Percentiles rank a stretch among this genome's conserved stretches.
phyloP scores from a whole-genome alignment of 1,139 yeast genomes.

The Diutina sp. region DNA sequence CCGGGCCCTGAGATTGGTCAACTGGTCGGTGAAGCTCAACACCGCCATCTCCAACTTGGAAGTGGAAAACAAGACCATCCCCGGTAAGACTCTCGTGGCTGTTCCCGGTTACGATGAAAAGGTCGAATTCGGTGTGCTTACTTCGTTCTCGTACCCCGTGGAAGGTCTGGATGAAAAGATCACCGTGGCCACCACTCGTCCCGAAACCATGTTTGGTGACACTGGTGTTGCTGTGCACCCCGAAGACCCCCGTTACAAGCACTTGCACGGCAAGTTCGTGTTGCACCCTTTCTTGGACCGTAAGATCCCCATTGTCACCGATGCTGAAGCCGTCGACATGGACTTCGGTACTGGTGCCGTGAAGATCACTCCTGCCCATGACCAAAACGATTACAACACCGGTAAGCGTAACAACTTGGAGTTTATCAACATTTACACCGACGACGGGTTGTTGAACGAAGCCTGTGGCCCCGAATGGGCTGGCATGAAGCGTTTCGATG shows the following conservation, averaged over 20 bases:
- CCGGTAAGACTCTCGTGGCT: constrained; percentile 67
- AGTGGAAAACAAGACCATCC: constrained; percentile 82
- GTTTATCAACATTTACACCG: constrained; percentile 81
- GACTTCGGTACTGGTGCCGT: constrained; percentile 99
- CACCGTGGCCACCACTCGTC: constrained; percentile 96
- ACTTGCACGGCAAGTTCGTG: constrained; percentile 87
- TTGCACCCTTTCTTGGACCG: constrained; percentile 84
- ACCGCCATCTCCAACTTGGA: constrained; percentile 94
- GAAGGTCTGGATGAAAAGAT: constrained; percentile 81
- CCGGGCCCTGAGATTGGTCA: constrained; percentile 86
- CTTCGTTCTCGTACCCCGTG: constrained; percentile 85
- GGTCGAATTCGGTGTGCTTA: constrained; percentile 91
- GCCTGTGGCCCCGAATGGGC: constrained; percentile 81
- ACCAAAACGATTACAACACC: constrained; percentile 89
- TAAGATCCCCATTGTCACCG: constrained; percentile 77
- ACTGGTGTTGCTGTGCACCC: constrained; percentile 98
- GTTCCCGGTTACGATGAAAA: constrained; percentile 88
- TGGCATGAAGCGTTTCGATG: constrained; percentile 91
- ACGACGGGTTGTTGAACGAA: constrained; percentile 83
- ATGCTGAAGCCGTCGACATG: constrained; percentile 94
- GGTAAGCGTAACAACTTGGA: constrained; percentile 91
- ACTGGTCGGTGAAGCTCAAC: constrained; percentile 92
- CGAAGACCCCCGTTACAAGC: constrained; percentile 81
- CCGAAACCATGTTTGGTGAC: constrained; percentile 96
- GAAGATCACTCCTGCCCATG: constrained; percentile 97